Evolutionary conservation across 495 filamentous ascomycete species (phyloP), one percentile per base, ranked within the genome.

Genomic region (Penicillium bialowiezense): DNA sequence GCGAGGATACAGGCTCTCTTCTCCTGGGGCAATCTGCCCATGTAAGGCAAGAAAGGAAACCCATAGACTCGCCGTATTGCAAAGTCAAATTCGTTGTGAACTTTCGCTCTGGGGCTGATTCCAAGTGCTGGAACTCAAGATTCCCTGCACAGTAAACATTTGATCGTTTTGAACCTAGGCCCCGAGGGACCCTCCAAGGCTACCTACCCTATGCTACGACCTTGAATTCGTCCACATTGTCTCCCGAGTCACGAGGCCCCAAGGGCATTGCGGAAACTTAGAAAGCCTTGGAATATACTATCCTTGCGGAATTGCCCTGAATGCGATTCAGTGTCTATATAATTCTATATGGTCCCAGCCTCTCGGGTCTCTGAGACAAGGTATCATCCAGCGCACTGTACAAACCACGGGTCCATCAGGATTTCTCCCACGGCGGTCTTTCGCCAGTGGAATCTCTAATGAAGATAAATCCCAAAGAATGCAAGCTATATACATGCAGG

Each of bases 61-160:
- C 54, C 56, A 66, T 71, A 73, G 50, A 62, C 57, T 67, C 60
- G 57, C 63, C 48, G 48, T 65, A 61, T 54, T 60, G 53, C 47
- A 53, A 52, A 60, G 38, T 50, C 24, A 52, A 9, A 31, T 54
- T 18, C 46, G 23, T 37, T 20, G 41, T 47, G 37, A 53, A 20
- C 32, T 38, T 20, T 28, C 41, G 29, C 41, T 23, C 19, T 32
- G 17, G 36, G 15, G 38, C 26, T 41, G 8, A 5, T 37, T 36
- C 14, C 17, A n/a, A 3, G 23, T 26, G 23, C 23, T 26, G 23
- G 23, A 26, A 4, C 4, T 14, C 32, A 14, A 12, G 24, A 32
- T 12, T 21, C 18, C 18, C 21, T 15, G 20, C 12, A n/a, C 23
- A 4, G 33, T 48, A 39, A 34, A 21, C 10, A 17, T 32, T 9